phyloP scores from a whole-genome alignment of 352 stramenopile species.

The Saprolegnia parasitica region DNA sequence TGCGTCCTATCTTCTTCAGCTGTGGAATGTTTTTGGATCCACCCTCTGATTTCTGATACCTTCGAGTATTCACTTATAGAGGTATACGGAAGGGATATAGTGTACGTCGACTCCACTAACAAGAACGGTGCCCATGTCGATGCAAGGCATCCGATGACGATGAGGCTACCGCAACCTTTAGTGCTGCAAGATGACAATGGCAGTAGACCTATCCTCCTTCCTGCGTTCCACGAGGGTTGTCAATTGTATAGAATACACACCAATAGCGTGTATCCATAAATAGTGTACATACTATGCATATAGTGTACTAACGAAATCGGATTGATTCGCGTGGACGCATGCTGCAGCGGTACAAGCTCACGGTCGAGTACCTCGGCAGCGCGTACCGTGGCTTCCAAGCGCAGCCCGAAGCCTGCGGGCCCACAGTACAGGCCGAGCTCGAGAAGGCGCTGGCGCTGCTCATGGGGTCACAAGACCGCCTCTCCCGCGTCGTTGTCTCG shows the following conservation, averaged over 20 bases:
- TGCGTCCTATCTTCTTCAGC: not conserved
- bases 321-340: not conserved
- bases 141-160: too few species aligned
- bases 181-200: too few species aligned
- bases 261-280: not conserved
- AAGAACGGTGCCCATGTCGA: not conserved
- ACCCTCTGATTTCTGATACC: not conserved
- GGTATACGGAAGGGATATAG: not conserved
- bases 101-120: not conserved
- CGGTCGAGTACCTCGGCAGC: constrained; percentile 60
- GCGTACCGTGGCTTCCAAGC: constrained; percentile 80
- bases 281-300: not conserved
- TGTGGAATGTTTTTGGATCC: not conserved
- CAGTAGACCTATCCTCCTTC: too few species aligned
- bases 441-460: constrained; percentile 32
- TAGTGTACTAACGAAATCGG: not conserved
- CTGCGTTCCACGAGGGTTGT: not conserved
- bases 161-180: too few species aligned
- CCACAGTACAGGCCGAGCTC: constrained; percentile 30
- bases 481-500: constrained; percentile 23
- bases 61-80: not conserved
- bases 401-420: constrained; percentile 41
- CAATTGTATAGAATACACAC: not conserved
- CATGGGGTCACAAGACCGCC: constrained; percentile 32
- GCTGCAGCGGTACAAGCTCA: constrained; percentile 27